These are phyloP conservation scores for Nannochloris sp. DNA, from an alignment of 139 green algal genomes.

Conservation along the genomic window DNA sequence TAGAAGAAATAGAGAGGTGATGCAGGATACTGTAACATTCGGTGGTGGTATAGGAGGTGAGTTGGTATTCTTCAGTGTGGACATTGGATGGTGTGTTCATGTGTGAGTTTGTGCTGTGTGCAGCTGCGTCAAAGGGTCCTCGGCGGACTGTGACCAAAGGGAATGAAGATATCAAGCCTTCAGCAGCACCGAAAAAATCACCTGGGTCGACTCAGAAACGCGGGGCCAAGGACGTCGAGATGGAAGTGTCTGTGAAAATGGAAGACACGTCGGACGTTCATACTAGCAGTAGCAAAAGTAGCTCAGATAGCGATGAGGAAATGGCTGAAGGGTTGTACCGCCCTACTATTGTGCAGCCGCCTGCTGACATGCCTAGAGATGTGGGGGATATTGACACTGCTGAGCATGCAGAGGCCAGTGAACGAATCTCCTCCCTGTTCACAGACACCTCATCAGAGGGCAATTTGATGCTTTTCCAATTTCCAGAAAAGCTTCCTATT, in stretches of 20 bases:
- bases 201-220: too few relatives aligned
- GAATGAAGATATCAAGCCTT: neutral
- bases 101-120: too few relatives aligned
- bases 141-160: neutral
- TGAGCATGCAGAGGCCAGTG: neutral
- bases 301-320: neutral
- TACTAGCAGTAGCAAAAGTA: neutral
- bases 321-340: neutral
- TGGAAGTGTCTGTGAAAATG: neutral
- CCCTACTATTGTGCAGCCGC: neutral
- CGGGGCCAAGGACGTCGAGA: neutral
- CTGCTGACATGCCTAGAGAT: neutral
- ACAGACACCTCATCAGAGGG: slow-evolving; percentile 21
- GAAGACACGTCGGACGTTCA: neutral
- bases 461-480: slow-evolving; percentile 47
- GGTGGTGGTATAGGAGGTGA: slow-evolving; percentile 7
- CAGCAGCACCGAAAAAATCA: too few relatives aligned
- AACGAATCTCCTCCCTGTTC: neutral
- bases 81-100: neutral
- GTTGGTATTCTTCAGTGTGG: neutral
- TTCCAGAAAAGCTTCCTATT: slow-evolving; percentile 43
- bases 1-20: neutral
- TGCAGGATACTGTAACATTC: slow-evolving; percentile 1
- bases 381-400: neutral
- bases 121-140: neutral